These are phyloP conservation scores for Tilletia indica DNA, from an alignment of 1,284 basidiomycete species.

Conservation along the genomic window DNA sequence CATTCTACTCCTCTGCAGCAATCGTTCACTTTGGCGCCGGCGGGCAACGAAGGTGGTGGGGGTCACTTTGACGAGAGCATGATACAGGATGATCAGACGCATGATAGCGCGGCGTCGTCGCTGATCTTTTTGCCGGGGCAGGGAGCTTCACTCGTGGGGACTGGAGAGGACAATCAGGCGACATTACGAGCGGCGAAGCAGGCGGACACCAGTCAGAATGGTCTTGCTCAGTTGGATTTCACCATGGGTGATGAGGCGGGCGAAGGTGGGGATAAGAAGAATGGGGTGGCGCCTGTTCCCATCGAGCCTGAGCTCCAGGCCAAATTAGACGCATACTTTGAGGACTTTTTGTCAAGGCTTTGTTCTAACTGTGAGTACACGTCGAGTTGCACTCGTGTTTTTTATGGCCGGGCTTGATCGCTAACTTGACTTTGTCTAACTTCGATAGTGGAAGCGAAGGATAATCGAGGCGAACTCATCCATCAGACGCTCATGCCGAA, in stretches of 20 bases:
- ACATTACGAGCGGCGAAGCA: slow-evolving; percentile 12
- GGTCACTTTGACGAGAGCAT: not conserved
- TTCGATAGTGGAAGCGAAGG: slow-evolving; percentile 77
- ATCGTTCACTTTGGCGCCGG: not conserved
- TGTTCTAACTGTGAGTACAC: slow-evolving; percentile 70
- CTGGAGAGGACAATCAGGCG: slow-evolving; percentile 15
- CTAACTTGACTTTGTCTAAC: slow-evolving; percentile 17
- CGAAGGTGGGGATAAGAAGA: slow-evolving; percentile 17
- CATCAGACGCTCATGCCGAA: slow-evolving; percentile 96
- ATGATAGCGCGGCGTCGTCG: not conserved
- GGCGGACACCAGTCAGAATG: not conserved
- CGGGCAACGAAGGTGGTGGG: not conserved
- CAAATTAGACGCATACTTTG: slow-evolving; percentile 86
- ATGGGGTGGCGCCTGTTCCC: slow-evolving; percentile 21
- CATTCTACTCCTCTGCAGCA: slow-evolving; percentile 14
- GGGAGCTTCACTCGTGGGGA: not conserved
- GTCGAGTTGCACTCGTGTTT: slow-evolving; percentile 21
- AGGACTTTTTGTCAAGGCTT: slow-evolving; percentile 79
- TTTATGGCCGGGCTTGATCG: not conserved
- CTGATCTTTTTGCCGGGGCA: not conserved
- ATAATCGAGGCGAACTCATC: slow-evolving; percentile 91
- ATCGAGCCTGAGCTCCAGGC: slow-evolving; percentile 66
- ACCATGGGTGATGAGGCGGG: slow-evolving; percentile 24
- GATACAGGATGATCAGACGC: not conserved
- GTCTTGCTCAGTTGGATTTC: slow-evolving; percentile 6